Base-by-base conservation (phyloP, 164 flowering plant genomes). In the Amborella trichopoda region DNA sequence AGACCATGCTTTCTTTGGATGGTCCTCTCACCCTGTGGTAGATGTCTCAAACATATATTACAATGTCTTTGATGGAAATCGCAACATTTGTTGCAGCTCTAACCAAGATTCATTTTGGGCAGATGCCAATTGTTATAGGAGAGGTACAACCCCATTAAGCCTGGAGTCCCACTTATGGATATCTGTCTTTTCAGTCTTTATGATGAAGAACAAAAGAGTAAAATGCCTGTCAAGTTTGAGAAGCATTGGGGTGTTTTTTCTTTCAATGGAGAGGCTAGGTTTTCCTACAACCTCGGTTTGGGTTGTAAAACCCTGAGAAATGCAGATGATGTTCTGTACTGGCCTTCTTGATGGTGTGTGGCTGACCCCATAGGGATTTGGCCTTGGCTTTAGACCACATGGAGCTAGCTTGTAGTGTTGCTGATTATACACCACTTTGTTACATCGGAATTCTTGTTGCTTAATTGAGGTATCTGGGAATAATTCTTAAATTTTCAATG, bases 211-310 rank as follows among this genome's bases (percentile, higher is more conserved):
- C 81, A 80, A 46, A 90, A 86, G 61, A 81, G 78, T 28, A 44
- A 50, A 4, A 74, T 80, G 8, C 96, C 96, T 0, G 96, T 95
- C 19, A 80, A 68, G 66, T 86, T 90, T 49, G 98, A 90, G 67
- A 74, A 96, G 51, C 98, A 86, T 39, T 90, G 96, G 94, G 98
- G 96, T 4, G 76, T 90, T 40, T 86, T 90, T 65, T 76, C 86
- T 5, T 90, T 83, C 38, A 96, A 90, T 40, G 98, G 96, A 5
- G 88, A 81, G 56, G 81, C 93, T 6, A 90, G 86, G 59, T 90
- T 83, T 46, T 34, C 68, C 3, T 28, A 86, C 18, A 73, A 81
- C 69, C 80, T 89, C 37, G 97, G 90, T 3, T 32, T 67, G 44
- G 95, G 98, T 6, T 68, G 66, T 49, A 67, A 61, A 27, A 23